A percentile compares a stretch with the other conserved stretches of the same genome.
Evolutionary conservation across 148 eudicot genomes (phyloP).

Genomic region (Bassia scoparia): DNA sequence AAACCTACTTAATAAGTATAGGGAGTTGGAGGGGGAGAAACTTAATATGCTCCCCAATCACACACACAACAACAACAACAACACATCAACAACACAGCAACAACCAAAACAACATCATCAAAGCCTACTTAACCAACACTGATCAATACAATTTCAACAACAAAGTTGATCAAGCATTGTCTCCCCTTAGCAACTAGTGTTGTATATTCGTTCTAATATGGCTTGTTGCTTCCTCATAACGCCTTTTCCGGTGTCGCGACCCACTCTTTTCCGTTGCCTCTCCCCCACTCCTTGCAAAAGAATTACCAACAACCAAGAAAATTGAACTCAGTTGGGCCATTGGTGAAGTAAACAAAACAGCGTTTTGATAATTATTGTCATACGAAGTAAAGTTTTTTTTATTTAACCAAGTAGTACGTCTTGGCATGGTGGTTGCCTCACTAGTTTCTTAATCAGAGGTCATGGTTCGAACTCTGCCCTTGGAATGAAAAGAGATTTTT

Average conservation of each 20-base stretch:
- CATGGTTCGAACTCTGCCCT: too few relatives aligned
- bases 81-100: conserved; percentile 26
- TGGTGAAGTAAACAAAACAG: conserved; percentile 23
- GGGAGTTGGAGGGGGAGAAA: conserved; percentile 67
- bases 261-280: conserved; percentile 42
- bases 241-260: conserved; percentile 31
- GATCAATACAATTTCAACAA: conserved; percentile 36
- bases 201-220: conserved; percentile 38
- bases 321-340: conserved; percentile 35
- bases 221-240: conserved; percentile 34
- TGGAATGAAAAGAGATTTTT: too few relatives aligned
- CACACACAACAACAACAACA: conserved; percentile 30
- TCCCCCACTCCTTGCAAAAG: conserved; percentile 34
- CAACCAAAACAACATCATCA: conserved; percentile 14
- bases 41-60: conserved; percentile 51
- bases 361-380: too few relatives aligned
- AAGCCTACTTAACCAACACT: conserved; percentile 13
- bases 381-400: background rate
- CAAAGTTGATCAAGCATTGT: conserved; percentile 31
- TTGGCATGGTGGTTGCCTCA: too few relatives aligned
- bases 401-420: too few relatives aligned
- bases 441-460: too few relatives aligned
- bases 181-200: conserved; percentile 33
- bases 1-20: conserved; percentile 51
- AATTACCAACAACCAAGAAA: conserved; percentile 34